These are phyloP conservation scores for Trametes punicea DNA, from an alignment of 768 basidiomycete genomes.

Conservation along the genomic window DNA sequence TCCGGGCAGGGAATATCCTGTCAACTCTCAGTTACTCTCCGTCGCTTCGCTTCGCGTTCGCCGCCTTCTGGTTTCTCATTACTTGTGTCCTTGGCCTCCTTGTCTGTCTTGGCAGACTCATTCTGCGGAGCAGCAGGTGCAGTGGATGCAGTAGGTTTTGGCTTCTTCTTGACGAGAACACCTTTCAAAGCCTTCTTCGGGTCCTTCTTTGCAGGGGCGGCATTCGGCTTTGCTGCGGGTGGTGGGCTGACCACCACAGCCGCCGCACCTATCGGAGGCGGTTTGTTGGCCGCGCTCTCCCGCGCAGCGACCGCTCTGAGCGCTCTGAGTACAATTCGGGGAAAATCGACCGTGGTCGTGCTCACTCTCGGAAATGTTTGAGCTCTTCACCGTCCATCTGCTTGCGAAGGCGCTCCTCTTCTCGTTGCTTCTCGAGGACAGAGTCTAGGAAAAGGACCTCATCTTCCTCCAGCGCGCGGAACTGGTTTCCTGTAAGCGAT, in stretches of 20 bases:
- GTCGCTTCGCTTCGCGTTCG: constrained; percentile 53
- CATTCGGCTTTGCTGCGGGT: constrained; percentile 21
- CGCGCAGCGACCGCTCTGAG: constrained; percentile 72
- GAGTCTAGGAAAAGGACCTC: constrained; percentile 88
- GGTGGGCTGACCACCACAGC: constrained; percentile 28
- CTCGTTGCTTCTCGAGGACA: constrained; percentile 68
- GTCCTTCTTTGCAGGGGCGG: constrained; percentile 53
- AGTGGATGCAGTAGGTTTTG: constrained; percentile 35
- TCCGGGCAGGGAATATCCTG: background rate
- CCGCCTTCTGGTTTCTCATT: constrained; percentile 12
- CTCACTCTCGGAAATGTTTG: constrained; percentile 73
- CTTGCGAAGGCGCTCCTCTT: constrained; percentile 73
- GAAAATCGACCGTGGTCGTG: background rate
- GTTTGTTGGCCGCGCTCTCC: constrained; percentile 38
- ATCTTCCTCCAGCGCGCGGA: constrained; percentile 85
- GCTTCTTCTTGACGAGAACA: constrained; percentile 75
- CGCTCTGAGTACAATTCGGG: background rate
- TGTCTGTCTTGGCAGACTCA: constrained; percentile 9
- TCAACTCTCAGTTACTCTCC: constrained; percentile 43
- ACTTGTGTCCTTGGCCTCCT: constrained; percentile 17
- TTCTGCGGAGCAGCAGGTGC: background rate
- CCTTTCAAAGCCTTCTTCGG: constrained; percentile 69
- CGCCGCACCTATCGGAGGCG: constrained; percentile 33
- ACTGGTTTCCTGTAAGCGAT: constrained; percentile 66
- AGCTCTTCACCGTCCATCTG: constrained; percentile 78